Evolutionary conservation across 768 basidiomycete genomes (phyloP), one percentile per base, ranked within the genome.

Genomic region (Infundibulicybe gibba): DNA sequence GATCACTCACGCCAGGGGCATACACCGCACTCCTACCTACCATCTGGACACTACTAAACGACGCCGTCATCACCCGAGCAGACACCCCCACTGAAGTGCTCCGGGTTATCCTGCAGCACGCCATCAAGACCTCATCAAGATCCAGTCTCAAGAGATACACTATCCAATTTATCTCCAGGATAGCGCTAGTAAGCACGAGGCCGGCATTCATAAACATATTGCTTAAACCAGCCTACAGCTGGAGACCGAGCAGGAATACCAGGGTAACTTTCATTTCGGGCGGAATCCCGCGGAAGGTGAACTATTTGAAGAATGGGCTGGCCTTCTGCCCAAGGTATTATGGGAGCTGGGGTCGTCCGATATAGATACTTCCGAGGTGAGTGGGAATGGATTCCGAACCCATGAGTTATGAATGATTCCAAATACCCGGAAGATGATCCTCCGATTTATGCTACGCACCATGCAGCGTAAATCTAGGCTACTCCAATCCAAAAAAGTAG

Each of bases 291-390:
- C 54, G 42, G 53, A 63, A 46, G 50, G 60, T 53, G 48, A 54
- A 30, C 70, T 64, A 43, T 63, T 85, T 33, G 66, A 72, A 43
- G 75, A 75, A 16, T 97, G 94, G 92, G 53, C 92, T 14, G 61
- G 75, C 20, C 81, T 87, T 52, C 74, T 97, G 38, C 91, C 94
- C 0, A 85, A 81, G 63, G 74, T 76, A 5, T 69, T 97, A 3
- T 97, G 94, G 94, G 94, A 97, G 62, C 63, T 87, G 9, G 85
- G 86, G 3, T 64, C 63, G 9, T 76, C 64, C 44, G 79, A 90
- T 58, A 59, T 76, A 14, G 54, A 62, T 1, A 66, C 76, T 3
- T 83, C 84, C 0, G 81, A 89, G 76, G 91, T 88, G 43, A 53
- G 71, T 37, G 9, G 31, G 21, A 40, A 40, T 33, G 34, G 17